Evolutionary conservation across 257 asterid species (phyloP), one percentile per base, ranked within the genome.

Genomic region (Solanum etuberosum): DNA sequence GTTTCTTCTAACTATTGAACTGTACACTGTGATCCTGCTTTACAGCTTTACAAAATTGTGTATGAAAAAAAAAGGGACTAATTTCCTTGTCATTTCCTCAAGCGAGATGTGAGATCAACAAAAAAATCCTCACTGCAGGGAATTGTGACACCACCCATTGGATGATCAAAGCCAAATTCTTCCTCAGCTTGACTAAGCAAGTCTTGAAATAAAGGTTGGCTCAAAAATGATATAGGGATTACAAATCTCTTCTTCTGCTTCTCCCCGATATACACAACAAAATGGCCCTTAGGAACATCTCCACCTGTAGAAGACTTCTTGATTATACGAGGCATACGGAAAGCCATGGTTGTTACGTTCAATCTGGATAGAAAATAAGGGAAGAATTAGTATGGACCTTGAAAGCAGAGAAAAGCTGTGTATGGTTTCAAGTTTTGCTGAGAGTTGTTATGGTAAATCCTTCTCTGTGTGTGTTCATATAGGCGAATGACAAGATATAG

Each of bases 271-370:
- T 68, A 68, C 3, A 94, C 91, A 12, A 91, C 95, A 5, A 91
- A 32, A 68, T 93, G 93, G n/a, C 98, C 96, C 80, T 92, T 94
- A 4, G 95, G 96, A 31, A 91, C 92, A n/a, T 88, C 88, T 31
- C 78, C 78, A 18, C 0, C 13, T 71, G 78, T 32, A 18, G 78
- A 71, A 32, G 78, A 71, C 43, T 71, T 71, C 78, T 71, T 71
- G 43, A 71, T 71, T 8, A 71, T 32, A 71, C 78, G 43, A 32
- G 78, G 43, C 78, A 71, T 32, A 4, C 27, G 15, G 14, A 71
- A 32, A 65, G 73, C 35, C 73, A 65, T 65, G 77, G 77, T 70
- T 11, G 2, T 70, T 70, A 6, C 9, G 13, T 32, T 32, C 43
- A 71, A 71, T 70, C 21, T 34, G 32, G 43, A 71, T 71, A 8